These are phyloP conservation scores for Gracilariopsis chorda DNA, from an alignment of 23 red algal genomes.

Conservation along the genomic window DNA sequence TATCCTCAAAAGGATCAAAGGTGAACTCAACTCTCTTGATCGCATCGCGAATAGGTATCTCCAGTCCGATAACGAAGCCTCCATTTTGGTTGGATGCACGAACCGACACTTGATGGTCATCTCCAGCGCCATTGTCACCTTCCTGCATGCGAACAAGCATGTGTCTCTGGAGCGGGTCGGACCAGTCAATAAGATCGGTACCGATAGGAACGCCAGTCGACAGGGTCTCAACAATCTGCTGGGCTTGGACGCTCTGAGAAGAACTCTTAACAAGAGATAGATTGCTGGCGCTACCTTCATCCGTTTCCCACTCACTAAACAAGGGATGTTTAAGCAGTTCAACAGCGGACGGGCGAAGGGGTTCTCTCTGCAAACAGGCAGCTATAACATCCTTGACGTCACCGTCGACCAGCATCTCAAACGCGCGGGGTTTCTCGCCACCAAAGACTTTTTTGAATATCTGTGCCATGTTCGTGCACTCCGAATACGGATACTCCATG, in stretches of 20 bases:
- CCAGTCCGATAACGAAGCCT: constrained; percentile 64
- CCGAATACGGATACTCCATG: constrained; percentile 97
- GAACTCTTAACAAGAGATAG: constrained; percentile 63
- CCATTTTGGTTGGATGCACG: constrained; percentile 47
- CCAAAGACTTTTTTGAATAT: constrained; percentile 94
- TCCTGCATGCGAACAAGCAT: constrained; percentile 36
- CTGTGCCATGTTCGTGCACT: constrained; percentile 94
- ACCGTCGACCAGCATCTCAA: constrained; percentile 71
- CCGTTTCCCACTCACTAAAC: constrained; percentile 90
- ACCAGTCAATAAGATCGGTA: constrained; percentile 51
- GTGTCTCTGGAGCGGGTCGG: constrained; percentile 39
- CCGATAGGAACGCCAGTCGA: constrained; percentile 8
- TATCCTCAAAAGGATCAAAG: constrained; percentile 89
- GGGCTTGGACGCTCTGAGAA: not conserved
- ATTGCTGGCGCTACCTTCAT: constrained; percentile 80
- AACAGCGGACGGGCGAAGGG: constrained; percentile 72
- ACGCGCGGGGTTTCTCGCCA: constrained; percentile 77
- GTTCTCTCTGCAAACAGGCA: constrained; percentile 82
- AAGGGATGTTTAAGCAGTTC: constrained; percentile 78
- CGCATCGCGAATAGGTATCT: constrained; percentile 80
- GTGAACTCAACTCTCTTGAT: constrained; percentile 92
- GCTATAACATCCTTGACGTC: constrained; percentile 89
- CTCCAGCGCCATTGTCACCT: constrained; percentile 13
- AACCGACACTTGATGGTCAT: constrained; percentile 46
- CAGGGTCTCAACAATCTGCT: not conserved